These are phyloP conservation scores for Alternaria arborescens DNA, from an alignment of 2,329 filamentous ascomycete species.

Conservation along the genomic window DNA sequence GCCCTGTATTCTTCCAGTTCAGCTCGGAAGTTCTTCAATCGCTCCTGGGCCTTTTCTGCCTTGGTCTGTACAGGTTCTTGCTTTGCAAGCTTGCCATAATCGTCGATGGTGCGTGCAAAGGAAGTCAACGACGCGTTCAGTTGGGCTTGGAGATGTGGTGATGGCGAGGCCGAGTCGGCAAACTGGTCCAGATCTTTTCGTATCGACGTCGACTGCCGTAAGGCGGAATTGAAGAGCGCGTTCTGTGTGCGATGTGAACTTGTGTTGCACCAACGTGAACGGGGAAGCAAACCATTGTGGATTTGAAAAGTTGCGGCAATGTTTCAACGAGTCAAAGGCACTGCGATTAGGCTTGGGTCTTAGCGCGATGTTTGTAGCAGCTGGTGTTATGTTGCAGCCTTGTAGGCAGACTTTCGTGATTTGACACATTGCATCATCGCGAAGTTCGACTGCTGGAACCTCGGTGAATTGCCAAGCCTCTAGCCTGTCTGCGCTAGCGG, in stretches of 20 bases:
- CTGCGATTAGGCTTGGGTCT: too few relatives aligned
- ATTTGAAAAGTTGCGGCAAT: not conserved
- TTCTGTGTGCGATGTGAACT: slow-evolving; percentile 63
- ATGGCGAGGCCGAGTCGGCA: slow-evolving; percentile 66
- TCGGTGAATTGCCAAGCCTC: slow-evolving; percentile 24
- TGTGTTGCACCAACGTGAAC: not conserved
- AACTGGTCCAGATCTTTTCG: slow-evolving; percentile 78
- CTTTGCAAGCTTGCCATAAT: slow-evolving; percentile 84
- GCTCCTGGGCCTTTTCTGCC: slow-evolving; percentile 87
- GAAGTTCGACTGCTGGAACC: slow-evolving; percentile 12
- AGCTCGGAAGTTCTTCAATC: slow-evolving; percentile 82
- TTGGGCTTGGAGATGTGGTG: slow-evolving; percentile 67
- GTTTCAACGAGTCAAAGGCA: not conserved
- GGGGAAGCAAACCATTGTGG: slow-evolving; percentile 31
- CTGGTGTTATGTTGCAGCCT: slow-evolving; percentile 1
- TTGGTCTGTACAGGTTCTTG: slow-evolving; percentile 91
- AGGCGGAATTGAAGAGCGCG: slow-evolving; percentile 82
- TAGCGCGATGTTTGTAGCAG: not conserved
- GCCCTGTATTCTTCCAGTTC: slow-evolving; percentile 83
- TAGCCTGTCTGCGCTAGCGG: not conserved
- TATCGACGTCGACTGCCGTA: slow-evolving; percentile 84
- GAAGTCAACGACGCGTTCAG: slow-evolving; percentile 68
- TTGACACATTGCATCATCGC: slow-evolving; percentile 48
- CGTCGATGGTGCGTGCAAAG: slow-evolving; percentile 89
- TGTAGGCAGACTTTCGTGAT: slow-evolving; percentile 24